Evolutionary conservation across 306 rosid genomes (phyloP).

Genomic region (Rosa rugosa): DNA sequence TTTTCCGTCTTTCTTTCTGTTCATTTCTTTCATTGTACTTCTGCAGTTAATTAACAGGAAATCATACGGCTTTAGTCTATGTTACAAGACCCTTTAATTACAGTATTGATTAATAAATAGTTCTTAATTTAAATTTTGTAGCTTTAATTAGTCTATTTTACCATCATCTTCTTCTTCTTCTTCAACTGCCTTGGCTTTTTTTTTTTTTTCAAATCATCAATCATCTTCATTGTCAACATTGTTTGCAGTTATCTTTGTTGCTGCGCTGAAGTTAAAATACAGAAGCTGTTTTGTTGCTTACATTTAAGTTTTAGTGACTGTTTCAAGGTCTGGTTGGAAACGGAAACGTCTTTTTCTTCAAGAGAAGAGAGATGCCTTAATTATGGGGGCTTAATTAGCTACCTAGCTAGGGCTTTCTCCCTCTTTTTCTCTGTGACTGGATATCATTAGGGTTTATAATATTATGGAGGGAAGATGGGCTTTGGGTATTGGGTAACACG

Average conservation of each 20-base stretch:
- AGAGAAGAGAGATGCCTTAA: conserved; percentile 7
- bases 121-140: not conserved
- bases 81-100: not conserved
- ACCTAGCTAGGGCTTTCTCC: conserved; percentile 12
- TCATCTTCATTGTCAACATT: not conserved
- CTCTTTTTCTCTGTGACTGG: conserved; percentile 40
- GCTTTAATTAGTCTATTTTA: not conserved
- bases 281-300: not conserved
- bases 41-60: not conserved
- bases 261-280: not conserved
- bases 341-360: not conserved
- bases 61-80: conserved; percentile 5
- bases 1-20: conserved; percentile 16
- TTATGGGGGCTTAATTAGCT: not conserved
- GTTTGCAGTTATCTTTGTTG: not conserved
- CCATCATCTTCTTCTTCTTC: not conserved
- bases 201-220: not conserved
- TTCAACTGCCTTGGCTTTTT: not conserved
- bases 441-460: conserved; percentile 54
- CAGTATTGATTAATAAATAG: not conserved
- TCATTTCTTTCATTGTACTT: not conserved
- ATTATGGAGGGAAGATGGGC: conserved; percentile 30
- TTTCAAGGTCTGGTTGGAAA: conserved; percentile 9
- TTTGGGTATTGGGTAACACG: conserved; percentile 92
- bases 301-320: not conserved